These are phyloP conservation scores for Stephania yunnanensis DNA, from an alignment of 164 flowering plant species.

Conservation along the genomic window DNA sequence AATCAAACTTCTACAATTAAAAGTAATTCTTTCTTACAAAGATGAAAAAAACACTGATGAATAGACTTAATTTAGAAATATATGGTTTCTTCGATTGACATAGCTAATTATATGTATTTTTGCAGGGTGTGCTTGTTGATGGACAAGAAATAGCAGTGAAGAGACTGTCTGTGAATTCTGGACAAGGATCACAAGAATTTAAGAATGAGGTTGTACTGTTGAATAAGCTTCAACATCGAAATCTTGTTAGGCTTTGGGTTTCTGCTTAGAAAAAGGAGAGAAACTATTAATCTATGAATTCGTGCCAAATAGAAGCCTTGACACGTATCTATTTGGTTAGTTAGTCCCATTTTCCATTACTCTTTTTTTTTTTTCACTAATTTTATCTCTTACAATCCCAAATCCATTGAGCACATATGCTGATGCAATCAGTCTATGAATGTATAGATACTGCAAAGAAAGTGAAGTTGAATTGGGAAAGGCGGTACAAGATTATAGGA, in stretches of 20 bases:
- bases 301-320: conserved; percentile 26
- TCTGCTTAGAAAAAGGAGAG: conserved; percentile 16
- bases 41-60: no score
- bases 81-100: no score
- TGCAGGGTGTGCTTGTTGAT: conserved; percentile 13
- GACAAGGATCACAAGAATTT: conserved; percentile 22
- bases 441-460: conserved; percentile 25
- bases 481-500: conserved; percentile 37
- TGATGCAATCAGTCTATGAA: not conserved
- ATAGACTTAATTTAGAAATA: no score
- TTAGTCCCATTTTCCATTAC: not conserved
- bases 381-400: no score
- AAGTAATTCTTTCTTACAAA: not conserved
- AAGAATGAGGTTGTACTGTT: conserved; percentile 22
- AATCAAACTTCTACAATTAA: not conserved
- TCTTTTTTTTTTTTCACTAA: not conserved
- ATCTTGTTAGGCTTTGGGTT: conserved; percentile 30
- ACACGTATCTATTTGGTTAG: conserved; percentile 28
- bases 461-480: conserved; percentile 34
- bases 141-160: conserved; percentile 19
- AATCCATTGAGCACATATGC: not conserved
- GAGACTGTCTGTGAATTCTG: conserved; percentile 15
- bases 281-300: conserved; percentile 28
- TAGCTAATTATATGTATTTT: not conserved
- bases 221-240: conserved; percentile 26